Percentiles rank a stretch among this genome's conserved stretches.
phyloP scores from a whole-genome alignment of 208 protist genomes.

The Crithidia mellificae region DNA sequence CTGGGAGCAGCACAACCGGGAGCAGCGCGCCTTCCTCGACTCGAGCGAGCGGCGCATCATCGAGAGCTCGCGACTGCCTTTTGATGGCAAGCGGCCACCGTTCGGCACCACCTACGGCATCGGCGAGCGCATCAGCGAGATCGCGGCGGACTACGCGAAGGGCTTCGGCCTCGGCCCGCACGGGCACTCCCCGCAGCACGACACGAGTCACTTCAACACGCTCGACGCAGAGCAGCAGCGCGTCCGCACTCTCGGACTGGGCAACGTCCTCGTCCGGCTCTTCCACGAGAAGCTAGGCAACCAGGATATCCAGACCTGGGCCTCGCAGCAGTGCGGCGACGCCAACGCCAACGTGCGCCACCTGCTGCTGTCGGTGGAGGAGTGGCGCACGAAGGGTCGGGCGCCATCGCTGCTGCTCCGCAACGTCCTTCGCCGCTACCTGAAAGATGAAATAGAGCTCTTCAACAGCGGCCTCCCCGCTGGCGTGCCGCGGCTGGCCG shows the following conservation, averaged over 20 bases:
- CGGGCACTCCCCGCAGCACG: constrained; percentile 72
- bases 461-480: constrained; percentile 76
- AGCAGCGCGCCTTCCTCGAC: constrained; percentile 67
- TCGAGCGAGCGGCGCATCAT: constrained; percentile 71
- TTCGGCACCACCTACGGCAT: constrained; percentile 87
- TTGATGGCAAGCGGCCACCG: constrained; percentile 74
- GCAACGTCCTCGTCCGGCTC: constrained; percentile 70
- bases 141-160: constrained; percentile 75
- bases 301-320: constrained; percentile 69
- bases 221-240: constrained; percentile 58
- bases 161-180: constrained; percentile 87
- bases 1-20: constrained; percentile 83
- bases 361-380: constrained; percentile 78
- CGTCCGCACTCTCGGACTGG: constrained; percentile 55
- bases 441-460: constrained; percentile 65
- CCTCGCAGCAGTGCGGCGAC: constrained; percentile 56
- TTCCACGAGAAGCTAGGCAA: constrained; percentile 80
- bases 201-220: constrained; percentile 66
- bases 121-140: constrained; percentile 82
- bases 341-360: constrained; percentile 55
- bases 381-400: constrained; percentile 78
- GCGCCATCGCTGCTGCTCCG: constrained; percentile 66
- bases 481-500: constrained; percentile 58
- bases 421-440: constrained; percentile 63
- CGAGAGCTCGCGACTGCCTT: constrained; percentile 65